Evolutionary conservation across 2,329 filamentous ascomycete genomes (phyloP).

Genomic region (Ophiostoma sp.): DNA sequence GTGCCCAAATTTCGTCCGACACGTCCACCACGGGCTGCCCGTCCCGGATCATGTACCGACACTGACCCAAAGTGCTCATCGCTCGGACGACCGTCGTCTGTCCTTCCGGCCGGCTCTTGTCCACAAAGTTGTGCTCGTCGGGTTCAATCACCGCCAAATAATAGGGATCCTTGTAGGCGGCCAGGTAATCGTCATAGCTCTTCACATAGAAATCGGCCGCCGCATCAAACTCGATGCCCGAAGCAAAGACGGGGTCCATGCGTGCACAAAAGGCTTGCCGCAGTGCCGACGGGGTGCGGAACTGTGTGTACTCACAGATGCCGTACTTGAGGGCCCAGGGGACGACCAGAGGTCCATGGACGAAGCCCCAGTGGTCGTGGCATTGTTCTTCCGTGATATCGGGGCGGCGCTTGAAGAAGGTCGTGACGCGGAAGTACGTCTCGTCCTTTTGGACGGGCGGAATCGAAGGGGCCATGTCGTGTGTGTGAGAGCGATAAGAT

Average conservation of each 20-base stretch:
- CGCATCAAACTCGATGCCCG: conserved; percentile 1
- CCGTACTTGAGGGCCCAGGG: conserved; percentile 15
- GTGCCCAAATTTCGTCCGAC: conserved; percentile 2
- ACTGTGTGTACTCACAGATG: conserved; percentile 13
- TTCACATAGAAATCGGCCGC: conserved; percentile 9
- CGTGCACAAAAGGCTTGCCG: background rate
- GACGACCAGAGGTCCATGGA: background rate
- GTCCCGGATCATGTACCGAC: conserved; percentile 10
- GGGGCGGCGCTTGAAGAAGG: conserved; percentile 16
- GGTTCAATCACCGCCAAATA: background rate
- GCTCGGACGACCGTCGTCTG: background rate
- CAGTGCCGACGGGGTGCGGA: conserved; percentile 11
- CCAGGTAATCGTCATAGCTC: background rate
- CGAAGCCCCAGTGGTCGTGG: conserved; percentile 13
- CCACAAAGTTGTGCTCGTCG: conserved; percentile 15
- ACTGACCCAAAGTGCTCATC: background rate
- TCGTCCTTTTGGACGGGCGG: conserved; percentile 5
- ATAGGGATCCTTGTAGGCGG: conserved; percentile 2
- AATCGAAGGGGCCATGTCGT: background rate
- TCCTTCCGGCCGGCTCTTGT: background rate
- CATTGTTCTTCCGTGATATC: background rate
- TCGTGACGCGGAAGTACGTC: background rate
- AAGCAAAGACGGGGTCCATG: background rate
- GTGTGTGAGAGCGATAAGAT: background rate
- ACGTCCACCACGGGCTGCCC: background rate